Conservation (phyloP, 345 rosid species). For the Rhodamnia rubescens region DNA sequence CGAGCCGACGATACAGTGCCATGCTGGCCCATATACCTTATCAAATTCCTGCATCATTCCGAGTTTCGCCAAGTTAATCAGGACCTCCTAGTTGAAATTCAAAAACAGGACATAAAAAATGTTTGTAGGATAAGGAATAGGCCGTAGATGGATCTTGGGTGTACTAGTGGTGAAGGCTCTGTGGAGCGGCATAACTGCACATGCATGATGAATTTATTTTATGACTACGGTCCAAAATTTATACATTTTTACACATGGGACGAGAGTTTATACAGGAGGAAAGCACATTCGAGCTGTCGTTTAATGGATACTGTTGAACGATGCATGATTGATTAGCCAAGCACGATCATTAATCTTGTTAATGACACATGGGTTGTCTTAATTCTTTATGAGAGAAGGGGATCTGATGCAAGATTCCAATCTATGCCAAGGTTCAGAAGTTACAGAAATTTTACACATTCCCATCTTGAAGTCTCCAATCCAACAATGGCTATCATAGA, state of each 20-base stretch:
- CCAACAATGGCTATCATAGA: background rate
- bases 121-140: background rate
- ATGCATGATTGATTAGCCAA: background rate
- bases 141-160: background rate
- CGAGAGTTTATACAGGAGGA: background rate
- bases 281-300: background rate
- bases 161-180: background rate
- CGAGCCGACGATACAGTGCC: constrained; percentile 93
- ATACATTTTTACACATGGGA: background rate
- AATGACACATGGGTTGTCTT: constrained; percentile 26
- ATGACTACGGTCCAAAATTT: background rate
- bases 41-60: constrained; percentile 61
- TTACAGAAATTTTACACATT: background rate
- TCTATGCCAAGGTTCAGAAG: background rate
- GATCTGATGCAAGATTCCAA: background rate
- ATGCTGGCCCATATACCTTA: constrained; percentile 81
- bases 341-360: background rate
- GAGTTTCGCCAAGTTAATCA: background rate
- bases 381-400: background rate
- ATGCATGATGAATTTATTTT: background rate
- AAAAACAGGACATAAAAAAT: background rate
- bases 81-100: background rate
- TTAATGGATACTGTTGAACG: background rate
- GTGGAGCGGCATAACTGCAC: background rate
- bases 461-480: no score